These are phyloP conservation scores for Tolypocladium inflatum DNA, from an alignment of 2,329 filamentous ascomycete genomes.

Conservation along the genomic window DNA sequence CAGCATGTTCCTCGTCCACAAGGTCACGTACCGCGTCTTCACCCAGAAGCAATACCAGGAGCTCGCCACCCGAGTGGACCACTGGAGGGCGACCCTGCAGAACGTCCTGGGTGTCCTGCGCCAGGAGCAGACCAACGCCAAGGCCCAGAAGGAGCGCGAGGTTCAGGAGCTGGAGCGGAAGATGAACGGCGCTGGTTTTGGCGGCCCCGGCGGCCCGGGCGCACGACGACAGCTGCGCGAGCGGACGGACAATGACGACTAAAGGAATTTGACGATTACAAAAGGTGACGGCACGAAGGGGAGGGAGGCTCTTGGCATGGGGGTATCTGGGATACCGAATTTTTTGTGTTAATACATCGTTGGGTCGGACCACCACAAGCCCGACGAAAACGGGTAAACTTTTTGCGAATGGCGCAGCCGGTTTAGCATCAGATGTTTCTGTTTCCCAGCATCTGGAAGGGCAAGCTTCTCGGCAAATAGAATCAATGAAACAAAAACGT, in stretches of 20 bases:
- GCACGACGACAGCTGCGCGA: conserved; percentile 29
- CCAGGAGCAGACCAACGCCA: conserved; percentile 71
- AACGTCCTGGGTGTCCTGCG: conserved; percentile 71
- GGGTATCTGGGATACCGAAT: conserved; percentile 11
- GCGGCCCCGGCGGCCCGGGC: conserved; percentile 20
- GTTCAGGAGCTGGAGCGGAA: conserved; percentile 62
- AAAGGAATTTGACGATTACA: conserved; percentile 13
- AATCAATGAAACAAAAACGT: conserved; percentile 2
- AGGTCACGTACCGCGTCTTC: conserved; percentile 93
- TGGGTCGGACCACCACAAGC: conserved; percentile 9
- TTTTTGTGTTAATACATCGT: conserved; percentile 23
- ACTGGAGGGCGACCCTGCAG: conserved; percentile 77
- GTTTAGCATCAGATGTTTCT: conserved; percentile 24
- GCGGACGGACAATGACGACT: conserved; percentile 49
- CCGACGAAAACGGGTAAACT: conserved; percentile 15
- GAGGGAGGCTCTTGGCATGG: conserved; percentile 7
- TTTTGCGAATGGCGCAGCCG: conserved; percentile 26
- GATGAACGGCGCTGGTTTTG: conserved; percentile 33
- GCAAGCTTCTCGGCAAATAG: conserved; percentile 4
- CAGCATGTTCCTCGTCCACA: conserved; percentile 88
- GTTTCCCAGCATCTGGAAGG: conserved; percentile 6
- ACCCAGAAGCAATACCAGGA: conserved; percentile 98
- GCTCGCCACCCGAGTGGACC: conserved; percentile 80
- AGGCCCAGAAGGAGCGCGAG: conserved; percentile 70
- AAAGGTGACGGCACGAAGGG: conserved; percentile 3